Percentiles rank a stretch among this genome's conserved stretches.
Conservation (phyloP, 345 rosid species). For the Moricandia moricandioides region DNA sequence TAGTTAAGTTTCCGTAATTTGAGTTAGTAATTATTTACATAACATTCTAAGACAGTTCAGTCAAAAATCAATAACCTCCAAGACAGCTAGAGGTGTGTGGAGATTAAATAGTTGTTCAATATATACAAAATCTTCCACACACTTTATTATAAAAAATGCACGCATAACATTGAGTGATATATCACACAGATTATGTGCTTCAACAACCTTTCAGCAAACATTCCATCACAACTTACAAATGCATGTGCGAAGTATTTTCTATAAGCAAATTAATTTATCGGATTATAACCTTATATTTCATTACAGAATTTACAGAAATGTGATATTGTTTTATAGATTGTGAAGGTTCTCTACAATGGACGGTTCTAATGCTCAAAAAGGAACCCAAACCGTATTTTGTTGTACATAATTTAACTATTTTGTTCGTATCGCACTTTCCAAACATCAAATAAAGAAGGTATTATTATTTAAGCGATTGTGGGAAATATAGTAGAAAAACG, state of each 20-base stretch:
- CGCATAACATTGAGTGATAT: neutral
- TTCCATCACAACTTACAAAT: neutral
- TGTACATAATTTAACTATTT: neutral
- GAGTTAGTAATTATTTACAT: neutral
- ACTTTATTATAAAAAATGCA: conserved; percentile 13
- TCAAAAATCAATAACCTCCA: too few relatives aligned
- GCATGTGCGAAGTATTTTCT: neutral
- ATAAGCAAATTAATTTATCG: neutral
- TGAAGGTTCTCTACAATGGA: neutral
- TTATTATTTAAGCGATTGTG: conserved; percentile 3
- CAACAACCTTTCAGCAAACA: conserved; percentile 26
- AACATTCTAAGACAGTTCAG: too few relatives aligned
- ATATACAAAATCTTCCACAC: neutral
- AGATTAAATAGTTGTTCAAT: neutral
- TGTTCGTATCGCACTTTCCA: neutral
- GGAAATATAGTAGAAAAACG: neutral
- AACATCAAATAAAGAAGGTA: neutral
- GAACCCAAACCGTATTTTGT: neutral
- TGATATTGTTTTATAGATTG: neutral
- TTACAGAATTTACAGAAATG: neutral
- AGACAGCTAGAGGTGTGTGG: neutral
- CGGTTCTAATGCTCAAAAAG: neutral
- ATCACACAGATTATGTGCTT: conserved; percentile 26
- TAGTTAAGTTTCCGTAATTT: neutral
- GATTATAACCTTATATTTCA: neutral